A percentile compares a stretch with the other conserved stretches of the same genome.
Evolutionary conservation across 2,329 filamentous ascomycete species (phyloP).

Genomic region (Aspergillus sp.): DNA sequence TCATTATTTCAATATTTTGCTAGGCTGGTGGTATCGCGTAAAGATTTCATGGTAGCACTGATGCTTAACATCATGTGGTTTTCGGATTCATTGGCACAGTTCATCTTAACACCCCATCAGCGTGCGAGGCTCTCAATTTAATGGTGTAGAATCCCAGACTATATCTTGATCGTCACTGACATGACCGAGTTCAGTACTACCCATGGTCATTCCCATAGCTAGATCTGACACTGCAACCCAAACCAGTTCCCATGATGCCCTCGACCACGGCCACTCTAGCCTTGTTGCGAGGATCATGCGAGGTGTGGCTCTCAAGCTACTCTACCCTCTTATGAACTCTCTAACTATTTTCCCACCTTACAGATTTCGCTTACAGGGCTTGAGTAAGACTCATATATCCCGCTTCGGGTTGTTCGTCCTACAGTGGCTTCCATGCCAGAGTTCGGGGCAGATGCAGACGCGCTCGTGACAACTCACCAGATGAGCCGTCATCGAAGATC

Average conservation of each 20-base stretch:
- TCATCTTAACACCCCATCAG: neutral
- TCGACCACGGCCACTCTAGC: neutral
- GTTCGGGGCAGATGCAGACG: neutral
- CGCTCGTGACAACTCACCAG: conserved; percentile 18
- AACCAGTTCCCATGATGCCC: conserved; percentile 10
- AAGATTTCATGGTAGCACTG: neutral
- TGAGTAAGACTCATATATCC: neutral
- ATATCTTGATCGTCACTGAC: conserved; percentile 2
- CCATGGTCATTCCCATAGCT: conserved; percentile 11
- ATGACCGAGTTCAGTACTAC: conserved; percentile 14
- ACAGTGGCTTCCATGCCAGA: conserved; percentile 13
- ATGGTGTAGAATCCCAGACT: neutral
- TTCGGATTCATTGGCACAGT: neutral
- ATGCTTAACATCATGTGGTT: conserved; percentile 11
- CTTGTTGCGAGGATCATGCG: conserved; percentile 3
- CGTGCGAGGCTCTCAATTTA: neutral
- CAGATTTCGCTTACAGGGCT: neutral
- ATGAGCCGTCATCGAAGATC: conserved; percentile 5
- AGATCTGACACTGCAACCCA: conserved; percentile 14
- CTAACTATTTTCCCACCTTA: neutral
- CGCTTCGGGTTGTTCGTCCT: conserved; percentile 9
- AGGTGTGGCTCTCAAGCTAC: neutral
- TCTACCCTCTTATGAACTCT: neutral
- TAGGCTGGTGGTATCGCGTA: neutral
- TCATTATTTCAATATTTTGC: neutral